Percentiles rank a stretch among this genome's conserved stretches.
Conservation (phyloP, 148 eudicot species). For the Cornus florida region DNA sequence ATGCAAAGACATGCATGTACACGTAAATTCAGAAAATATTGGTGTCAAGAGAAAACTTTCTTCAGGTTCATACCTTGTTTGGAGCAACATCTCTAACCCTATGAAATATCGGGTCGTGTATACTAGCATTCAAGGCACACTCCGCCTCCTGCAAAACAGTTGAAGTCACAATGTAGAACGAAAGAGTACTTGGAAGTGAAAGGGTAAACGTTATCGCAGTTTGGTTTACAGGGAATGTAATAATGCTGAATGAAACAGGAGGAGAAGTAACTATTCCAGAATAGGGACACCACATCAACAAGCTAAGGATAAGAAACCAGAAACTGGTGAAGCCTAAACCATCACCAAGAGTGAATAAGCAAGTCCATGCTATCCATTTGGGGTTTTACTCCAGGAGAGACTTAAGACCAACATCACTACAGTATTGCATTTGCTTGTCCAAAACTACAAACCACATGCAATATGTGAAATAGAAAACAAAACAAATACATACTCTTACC, state of each 20-base stretch:
- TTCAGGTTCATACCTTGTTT: conserved; percentile 62
- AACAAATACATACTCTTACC: no score
- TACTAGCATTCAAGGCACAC: conserved; percentile 60
- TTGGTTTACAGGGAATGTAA: no score
- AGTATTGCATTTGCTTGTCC: no score
- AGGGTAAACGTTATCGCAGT: neutral
- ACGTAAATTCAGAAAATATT: neutral
- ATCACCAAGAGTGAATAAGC: neutral
- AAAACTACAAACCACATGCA: no score
- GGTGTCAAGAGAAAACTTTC: neutral
- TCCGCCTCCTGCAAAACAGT: conserved; percentile 66
- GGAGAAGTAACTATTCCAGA: no score
- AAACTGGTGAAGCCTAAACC: neutral
- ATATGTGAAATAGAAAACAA: no score
- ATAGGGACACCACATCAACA: neutral
- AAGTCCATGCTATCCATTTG: neutral
- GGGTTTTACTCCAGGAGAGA: neutral
- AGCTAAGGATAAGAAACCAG: neutral
- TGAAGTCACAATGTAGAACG: neutral
- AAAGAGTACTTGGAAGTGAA: neutral
- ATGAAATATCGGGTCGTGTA: conserved; percentile 69
- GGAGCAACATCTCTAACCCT: conserved; percentile 99
- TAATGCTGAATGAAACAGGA: neutral
- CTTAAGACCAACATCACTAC: no score
- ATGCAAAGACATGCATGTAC: neutral